Percentiles rank a stretch among this genome's conserved stretches.
phyloP scores from a whole-genome alignment of 768 basidiomycete genomes.

The Pulveroboletus ravenelii region DNA sequence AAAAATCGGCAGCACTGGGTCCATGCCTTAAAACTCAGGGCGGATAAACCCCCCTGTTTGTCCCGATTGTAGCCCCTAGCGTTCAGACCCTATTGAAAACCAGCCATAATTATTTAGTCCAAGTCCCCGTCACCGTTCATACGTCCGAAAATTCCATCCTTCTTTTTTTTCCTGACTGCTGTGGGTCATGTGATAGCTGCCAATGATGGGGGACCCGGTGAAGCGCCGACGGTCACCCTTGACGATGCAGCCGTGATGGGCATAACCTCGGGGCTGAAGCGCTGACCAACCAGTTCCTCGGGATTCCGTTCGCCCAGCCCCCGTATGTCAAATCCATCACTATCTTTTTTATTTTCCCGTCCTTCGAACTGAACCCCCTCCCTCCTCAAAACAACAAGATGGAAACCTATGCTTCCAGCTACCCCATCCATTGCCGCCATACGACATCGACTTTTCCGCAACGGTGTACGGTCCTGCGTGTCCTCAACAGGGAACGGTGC shows the following conservation, averaged over 20 bases:
- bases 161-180: not conserved
- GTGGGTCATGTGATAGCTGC: not conserved
- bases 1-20: no score
- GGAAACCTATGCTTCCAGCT: conserved; percentile 33
- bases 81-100: no score
- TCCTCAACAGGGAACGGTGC: conserved; percentile 1
- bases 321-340: conserved; percentile 26
- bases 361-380: not conserved
- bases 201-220: not conserved
- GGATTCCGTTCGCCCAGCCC: conserved; percentile 39
- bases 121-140: not conserved
- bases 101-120: not conserved
- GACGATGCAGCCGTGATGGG: conserved; percentile 30
- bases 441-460: conserved; percentile 5
- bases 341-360: not conserved
- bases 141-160: not conserved
- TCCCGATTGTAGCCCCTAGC: no score
- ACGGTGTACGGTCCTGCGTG: conserved; percentile 7
- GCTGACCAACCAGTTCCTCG: conserved; percentile 30
- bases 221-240: conserved; percentile 24
- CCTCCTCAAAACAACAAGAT: conserved; percentile 20
- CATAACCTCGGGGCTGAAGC: conserved; percentile 20
- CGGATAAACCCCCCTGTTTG: no score
- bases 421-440: conserved; percentile 4
- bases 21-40: no score